Evolutionary conservation across 1,139 yeast species (phyloP), one percentile per base, ranked within the genome.

Genomic region (Petasospora rhodanensis): DNA sequence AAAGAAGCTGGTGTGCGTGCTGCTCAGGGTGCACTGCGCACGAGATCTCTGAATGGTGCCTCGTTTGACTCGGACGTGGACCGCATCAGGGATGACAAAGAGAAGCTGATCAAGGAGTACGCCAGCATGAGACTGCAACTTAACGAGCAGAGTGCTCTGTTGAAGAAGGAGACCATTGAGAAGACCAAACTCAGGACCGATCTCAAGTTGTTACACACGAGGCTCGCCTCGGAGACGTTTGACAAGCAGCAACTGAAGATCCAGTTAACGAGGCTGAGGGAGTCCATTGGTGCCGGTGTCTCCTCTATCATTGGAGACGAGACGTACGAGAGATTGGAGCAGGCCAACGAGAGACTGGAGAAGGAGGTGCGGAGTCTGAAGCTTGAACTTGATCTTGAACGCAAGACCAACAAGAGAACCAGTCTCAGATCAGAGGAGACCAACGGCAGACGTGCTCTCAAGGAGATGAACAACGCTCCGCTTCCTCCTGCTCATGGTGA

Each of bases 161-260:
- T 75, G 30, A 64, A 76, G 27, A 69, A 64, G 30, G 79, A 75
- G 42, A 63, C 65, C 32, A 71, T 74, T 31, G 81, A 75, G 41
- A 76, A 73, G 41, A 51, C 49, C 26, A 70, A 72, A 43, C 53
- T 79, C 26, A 57, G 62, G n/a, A 78, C 79, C 32, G 85, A 80
- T 40, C 48, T 79, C 34, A 65, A 68, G 21, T 59, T 79, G 45
- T 56, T 81, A 10, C 81, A 77, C 44, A 69, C 74, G 0, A 59
- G 74, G 42, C 46, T 72, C 13, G 77, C 77, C 1, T 65, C 76
- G 7, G 73, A 73, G 31, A 62, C 74, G 3, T 70, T 70, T 43
- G 76, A 71, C 35, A 69, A 66, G 37, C 71, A 73, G 38, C 68
- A 62, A 23, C 45, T 68, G 32, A 59, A 57, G 28, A 64, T 66